Evolutionary conservation across 176 grass and related monocot species (phyloP), one percentile per base, ranked within the genome.

Genomic region (Musa schizocarpa): DNA sequence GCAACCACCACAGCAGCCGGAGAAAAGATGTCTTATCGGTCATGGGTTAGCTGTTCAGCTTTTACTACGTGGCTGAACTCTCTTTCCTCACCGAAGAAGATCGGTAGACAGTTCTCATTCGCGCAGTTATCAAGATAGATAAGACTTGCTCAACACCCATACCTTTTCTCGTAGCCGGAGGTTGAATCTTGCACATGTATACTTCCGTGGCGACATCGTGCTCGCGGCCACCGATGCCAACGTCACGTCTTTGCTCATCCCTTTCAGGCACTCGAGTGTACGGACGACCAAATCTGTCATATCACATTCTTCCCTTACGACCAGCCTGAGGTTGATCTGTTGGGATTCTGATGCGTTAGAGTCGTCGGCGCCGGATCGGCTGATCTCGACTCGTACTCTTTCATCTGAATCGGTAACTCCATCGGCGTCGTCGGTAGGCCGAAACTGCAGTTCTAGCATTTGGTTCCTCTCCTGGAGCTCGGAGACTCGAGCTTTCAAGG

Each of bases 381-480:
- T 73, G 26, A 84, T 76, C 0, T 84, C 48, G 0, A 87, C 67
- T 11, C 81, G 65, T 23, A 87, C 29, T 2, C 11, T 84, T 63
- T 75, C 78, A 27, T 81, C 43, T 3, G 82, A 77, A 61, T 34
- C 72, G 12, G 5, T 16, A 54, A 20, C 4, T 48, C 11, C 53
- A 3, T 78, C 12, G 7, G 51, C 25, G 10, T 14, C 22, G n/a
- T 11, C 14, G 73, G 2, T 19, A 29, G 23, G 9, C 53, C 1
- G 27, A 14, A 87, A 69, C 72, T 74, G 74, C 34, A 74, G 58
- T 73, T 93, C 76, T 1, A 98, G 82, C 29, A 9, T 57, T 53
- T 50, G 77, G 82, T 93, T 98, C 88, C 90, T 91, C 84, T 91
- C 80, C 63, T 98, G 84, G 3, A 98, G 84, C 23, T 89, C 88